Evolutionary conservation across 805 yeast genomes (phyloP), one percentile per base, ranked within the genome.

Genomic region (Scheffersomyces ergatensis): DNA sequence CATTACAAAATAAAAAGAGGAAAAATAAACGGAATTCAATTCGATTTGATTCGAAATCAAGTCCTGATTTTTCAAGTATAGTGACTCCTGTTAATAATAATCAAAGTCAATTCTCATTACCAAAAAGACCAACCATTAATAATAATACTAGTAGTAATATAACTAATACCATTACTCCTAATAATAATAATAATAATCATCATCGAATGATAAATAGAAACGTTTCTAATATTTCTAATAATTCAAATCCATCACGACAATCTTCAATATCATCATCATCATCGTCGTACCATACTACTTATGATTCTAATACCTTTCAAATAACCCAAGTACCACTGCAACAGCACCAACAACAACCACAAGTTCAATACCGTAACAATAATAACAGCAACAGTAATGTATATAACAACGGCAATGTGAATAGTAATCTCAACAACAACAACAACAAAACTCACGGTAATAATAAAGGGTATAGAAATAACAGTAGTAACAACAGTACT

Each of bases 1-100:
- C 48, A 40, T 45, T 36, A 14, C 53, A 53, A 29, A 36, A 53
- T 15, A 59, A 54, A 45, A 59, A 55, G 43, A 51, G 66, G 34
- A 63, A 57, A 48, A 63, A 59, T 39, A 65, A 63, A 52, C 55
- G 71, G 40, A 62, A 57, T 40, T 63, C 69, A 2, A 42, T 58
- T 39, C 51, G 65, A 42, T 47, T 62, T 40, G 64, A 63, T 41
- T 42, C 55, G 24, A 57, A 53, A 29, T 45, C 42, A 20, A 53
- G 46, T n/a, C 44, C 53, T 2, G 60, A 53, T 31, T 47, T 51
- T 15, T 38, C 50, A 16, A 33, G 37, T 33, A 39, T 50, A 20
- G 44, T 38, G 21, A 50, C 56, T 25, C 55, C 56, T 18, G 46
- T 54, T 16, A 35, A 48, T 33, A 51, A 13, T 19, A 17, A 32